phyloP scores from a whole-genome alignment of 2,329 filamentous ascomycete genomes.

The Aureobasidium zeae region DNA sequence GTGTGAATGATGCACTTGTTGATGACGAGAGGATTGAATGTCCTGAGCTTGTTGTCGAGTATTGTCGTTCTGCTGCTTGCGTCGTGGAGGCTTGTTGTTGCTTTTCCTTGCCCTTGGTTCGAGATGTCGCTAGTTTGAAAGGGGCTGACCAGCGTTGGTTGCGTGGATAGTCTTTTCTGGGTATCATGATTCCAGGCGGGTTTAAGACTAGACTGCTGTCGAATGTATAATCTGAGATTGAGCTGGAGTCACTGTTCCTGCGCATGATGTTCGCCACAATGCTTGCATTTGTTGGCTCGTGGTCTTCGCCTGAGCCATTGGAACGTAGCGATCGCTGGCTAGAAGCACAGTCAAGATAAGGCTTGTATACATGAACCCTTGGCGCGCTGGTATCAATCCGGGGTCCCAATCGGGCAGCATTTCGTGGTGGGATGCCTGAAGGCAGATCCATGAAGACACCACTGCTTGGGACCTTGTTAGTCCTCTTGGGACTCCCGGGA shows the following conservation, averaged over 20 bases:
- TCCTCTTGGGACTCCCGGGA: conserved; percentile 4
- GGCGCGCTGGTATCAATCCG: background rate
- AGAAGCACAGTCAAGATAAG: conserved; percentile 5
- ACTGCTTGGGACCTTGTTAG: conserved; percentile 2
- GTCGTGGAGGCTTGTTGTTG: background rate
- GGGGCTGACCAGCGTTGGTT: conserved; percentile 11
- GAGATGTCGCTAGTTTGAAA: background rate
- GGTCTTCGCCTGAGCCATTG: background rate
- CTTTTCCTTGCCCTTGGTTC: conserved; percentile 4
- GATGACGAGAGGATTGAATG: background rate
- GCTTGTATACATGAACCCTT: conserved; percentile 3
- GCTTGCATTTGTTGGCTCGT: background rate
- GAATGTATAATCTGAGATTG: conserved; percentile 17
- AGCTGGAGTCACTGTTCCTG: conserved; percentile 9
- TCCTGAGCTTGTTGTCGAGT: background rate
- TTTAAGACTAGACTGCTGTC: conserved; percentile 17
- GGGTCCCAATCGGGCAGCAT: background rate
- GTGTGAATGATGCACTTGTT: conserved; percentile 1
- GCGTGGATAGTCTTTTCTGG: background rate
- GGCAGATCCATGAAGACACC: conserved; percentile 3
- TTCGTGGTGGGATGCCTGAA: background rate
- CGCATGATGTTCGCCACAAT: no score
- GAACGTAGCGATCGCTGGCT: background rate
- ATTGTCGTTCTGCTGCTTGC: background rate
- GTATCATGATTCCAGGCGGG: background rate